phyloP scores from a whole-genome alignment of 345 rosid species.

The Heritiera fomes region DNA sequence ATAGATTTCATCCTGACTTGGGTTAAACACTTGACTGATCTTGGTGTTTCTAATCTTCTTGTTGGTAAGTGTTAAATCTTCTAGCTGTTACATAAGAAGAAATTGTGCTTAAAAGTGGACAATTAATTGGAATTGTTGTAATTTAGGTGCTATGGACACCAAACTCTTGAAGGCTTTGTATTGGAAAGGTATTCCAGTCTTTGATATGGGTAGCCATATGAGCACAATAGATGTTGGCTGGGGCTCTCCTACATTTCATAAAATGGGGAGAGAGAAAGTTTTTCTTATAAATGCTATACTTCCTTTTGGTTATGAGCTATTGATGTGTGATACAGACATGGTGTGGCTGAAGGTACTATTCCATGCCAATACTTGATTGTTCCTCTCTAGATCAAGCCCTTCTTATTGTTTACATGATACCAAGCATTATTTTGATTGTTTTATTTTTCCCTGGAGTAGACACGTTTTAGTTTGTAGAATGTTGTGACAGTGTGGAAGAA shows the following conservation, averaged over 20 bases:
- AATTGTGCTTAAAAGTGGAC: constrained; percentile 6
- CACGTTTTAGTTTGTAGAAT: neutral
- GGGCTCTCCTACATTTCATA: constrained; percentile 98
- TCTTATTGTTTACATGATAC: neutral
- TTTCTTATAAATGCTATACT: constrained; percentile 81
- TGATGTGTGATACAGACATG: constrained; percentile 99
- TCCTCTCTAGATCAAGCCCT: constrained; percentile 1
- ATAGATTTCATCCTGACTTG: constrained; percentile 97
- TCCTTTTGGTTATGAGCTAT: constrained; percentile 79
- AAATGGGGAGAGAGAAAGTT: constrained; percentile 99
- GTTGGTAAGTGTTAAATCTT: constrained; percentile 63
- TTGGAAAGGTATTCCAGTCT: constrained; percentile 97
- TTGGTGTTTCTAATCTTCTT: constrained; percentile 79
- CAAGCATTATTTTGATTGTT: constrained; percentile 2
- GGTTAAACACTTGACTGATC: constrained; percentile 89
- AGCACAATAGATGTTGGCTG: constrained; percentile 94
- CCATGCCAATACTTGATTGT: neutral
- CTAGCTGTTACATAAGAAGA: neutral
- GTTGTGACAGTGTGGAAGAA: neutral
- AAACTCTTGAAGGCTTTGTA: constrained; percentile 87
- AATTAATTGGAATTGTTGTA: constrained; percentile 12
- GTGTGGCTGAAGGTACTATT: constrained; percentile 89
- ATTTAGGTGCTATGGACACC: constrained; percentile 93
- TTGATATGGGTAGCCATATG: constrained; percentile 98
- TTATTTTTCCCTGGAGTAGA: neutral